Evolutionary conservation across 345 rosid species (phyloP).

Genomic region (Hibiscus tridactylites): DNA sequence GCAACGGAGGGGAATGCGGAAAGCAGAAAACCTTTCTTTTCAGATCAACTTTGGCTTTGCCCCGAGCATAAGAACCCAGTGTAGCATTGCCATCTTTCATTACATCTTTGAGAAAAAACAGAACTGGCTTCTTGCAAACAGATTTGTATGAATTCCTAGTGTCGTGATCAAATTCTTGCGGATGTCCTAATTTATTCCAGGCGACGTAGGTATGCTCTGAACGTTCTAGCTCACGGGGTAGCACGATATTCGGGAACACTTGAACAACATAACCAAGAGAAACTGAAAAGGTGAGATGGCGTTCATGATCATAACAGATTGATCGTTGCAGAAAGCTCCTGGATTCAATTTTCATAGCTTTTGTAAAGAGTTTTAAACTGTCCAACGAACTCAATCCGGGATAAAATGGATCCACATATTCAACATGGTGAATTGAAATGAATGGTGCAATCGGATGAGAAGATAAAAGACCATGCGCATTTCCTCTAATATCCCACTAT

Average conservation of each 20-base stretch:
- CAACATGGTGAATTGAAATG: conserved; percentile 79
- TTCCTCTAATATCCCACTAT: conserved; percentile 94
- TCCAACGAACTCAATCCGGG: conserved; percentile 64
- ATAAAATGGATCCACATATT: conserved; percentile 74
- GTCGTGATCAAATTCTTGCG: conserved; percentile 76
- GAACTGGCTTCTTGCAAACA: conserved; percentile 44
- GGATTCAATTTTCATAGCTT: conserved; percentile 64
- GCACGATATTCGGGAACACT: conserved; percentile 57
- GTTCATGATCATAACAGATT: conserved; percentile 60
- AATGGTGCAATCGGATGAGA: conserved; percentile 85
- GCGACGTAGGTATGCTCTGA: conserved; percentile 74
- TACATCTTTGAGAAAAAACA: conserved; percentile 48
- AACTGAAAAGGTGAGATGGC: conserved; percentile 42
- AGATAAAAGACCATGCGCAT: conserved; percentile 66
- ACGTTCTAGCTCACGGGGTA: conserved; percentile 70
- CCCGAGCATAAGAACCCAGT: conserved; percentile 44
- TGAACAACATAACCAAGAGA: conserved; percentile 83
- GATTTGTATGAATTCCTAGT: conserved; percentile 52
- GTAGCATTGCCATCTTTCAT: conserved; percentile 40
- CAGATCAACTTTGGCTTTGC: conserved; percentile 45
- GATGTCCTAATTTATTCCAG: conserved; percentile 55
- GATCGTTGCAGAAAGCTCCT: conserved; percentile 76
- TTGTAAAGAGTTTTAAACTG: conserved; percentile 65
- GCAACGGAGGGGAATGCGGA: conserved; percentile 53
- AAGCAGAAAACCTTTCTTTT: conserved; percentile 73